Evolutionary conservation across 2,329 filamentous ascomycete genomes (phyloP), one percentile per base, ranked within the genome.

Genomic region (Hymenoscyphus fraxineus): DNA sequence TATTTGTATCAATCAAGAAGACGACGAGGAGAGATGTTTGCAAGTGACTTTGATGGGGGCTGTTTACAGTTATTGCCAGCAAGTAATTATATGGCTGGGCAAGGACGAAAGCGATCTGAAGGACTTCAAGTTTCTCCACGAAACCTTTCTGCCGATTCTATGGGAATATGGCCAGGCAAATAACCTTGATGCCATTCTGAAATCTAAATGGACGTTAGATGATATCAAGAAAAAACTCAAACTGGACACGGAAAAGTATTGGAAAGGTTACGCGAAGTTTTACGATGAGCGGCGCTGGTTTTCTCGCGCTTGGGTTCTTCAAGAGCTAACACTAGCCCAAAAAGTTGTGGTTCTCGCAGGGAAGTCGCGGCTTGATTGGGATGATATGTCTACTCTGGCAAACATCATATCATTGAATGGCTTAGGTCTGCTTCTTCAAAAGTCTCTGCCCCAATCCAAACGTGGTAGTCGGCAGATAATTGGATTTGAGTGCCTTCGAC

Each of bases 1-100:
- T 2, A 51, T 69, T 12, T 65, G 64, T 31, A 64, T 66, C 40
- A 64, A 66, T 58, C 65, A 66, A 44, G 41, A 64, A 2, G 55
- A 66, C 31, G 19, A 38, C n/a, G 7, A 44, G 15, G 65, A 66
- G 57, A 59, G 65, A 22, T 38, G 32, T 44, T 56, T 38, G 2
- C 65, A 66, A 51, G 65, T 66, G 1, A 51, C 54, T 13, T 31
- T 58, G 9, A 66, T 66, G 65, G 59, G 59, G 38, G 47, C 39
- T 19, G 57, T 63, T 15, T 67, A 65, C 41, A 57, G 54, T 57
- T 58, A 19, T 40, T 63, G 60, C 16, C 16, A 54, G 38, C 31
- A 58, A 31, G 59, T 61, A 6, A 40, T 65, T 31, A 58, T 65
- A 13, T 65, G 64, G 64, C 58, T 65, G 27, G 64, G 64, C 56